Evolutionary conservation across 306 rosid genomes (phyloP).

Genomic region (Argentina anserina): DNA sequence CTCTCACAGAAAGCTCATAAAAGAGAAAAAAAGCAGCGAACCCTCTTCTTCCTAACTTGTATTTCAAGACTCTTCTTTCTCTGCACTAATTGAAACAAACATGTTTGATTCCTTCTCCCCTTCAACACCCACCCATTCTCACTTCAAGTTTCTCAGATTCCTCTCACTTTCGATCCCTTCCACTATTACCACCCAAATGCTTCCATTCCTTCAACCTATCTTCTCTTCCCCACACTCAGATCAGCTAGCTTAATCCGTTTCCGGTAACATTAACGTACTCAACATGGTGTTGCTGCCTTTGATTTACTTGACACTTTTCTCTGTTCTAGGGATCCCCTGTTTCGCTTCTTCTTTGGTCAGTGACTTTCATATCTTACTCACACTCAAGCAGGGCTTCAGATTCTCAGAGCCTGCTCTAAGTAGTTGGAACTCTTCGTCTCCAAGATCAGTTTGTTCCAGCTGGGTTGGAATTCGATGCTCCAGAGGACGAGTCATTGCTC

Average conservation of each 20-base stretch:
- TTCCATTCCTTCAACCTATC: slow-evolving; percentile 36
- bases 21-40: slow-evolving; percentile 40
- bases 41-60: slow-evolving; percentile 57
- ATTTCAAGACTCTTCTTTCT: slow-evolving; percentile 54
- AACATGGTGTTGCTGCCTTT: slow-evolving; percentile 49
- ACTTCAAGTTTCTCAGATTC: slow-evolving; percentile 57
- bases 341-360: slow-evolving; percentile 49
- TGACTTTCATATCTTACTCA: slow-evolving; percentile 57
- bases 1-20: slow-evolving; percentile 37
- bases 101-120: slow-evolving; percentile 64
- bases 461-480: slow-evolving; percentile 69
- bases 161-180: slow-evolving; percentile 46
- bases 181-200: slow-evolving; percentile 27
- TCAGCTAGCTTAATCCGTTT: background rate
- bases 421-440: slow-evolving; percentile 50
- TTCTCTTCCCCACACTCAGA: slow-evolving; percentile 54
- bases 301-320: slow-evolving; percentile 46
- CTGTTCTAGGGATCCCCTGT: slow-evolving; percentile 45
- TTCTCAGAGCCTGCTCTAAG: slow-evolving; percentile 49
- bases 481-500: slow-evolving; percentile 48
- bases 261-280: slow-evolving; percentile 9
- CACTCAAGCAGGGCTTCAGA: slow-evolving; percentile 57
- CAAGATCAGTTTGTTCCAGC: slow-evolving; percentile 52
- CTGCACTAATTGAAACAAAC: slow-evolving; percentile 30
- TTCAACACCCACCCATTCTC: slow-evolving; percentile 30